Conservation (phyloP, 345 rosid species). For the Angophora floribunda region DNA sequence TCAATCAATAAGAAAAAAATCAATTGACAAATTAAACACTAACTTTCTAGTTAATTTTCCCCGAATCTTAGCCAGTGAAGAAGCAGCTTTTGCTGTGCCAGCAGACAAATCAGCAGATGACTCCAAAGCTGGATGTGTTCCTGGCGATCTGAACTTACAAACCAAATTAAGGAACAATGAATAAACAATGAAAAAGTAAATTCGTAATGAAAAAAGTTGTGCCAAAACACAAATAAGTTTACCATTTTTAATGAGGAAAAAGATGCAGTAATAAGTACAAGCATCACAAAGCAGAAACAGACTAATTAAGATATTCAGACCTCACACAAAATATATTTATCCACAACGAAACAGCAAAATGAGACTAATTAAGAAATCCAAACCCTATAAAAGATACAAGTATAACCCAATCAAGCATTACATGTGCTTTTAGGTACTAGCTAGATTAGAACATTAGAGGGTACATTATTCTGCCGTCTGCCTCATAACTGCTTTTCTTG, state of each 20-base stretch:
- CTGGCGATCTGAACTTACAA: not conserved
- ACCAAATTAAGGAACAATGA: not conserved
- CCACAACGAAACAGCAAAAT: not conserved
- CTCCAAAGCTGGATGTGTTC: not conserved
- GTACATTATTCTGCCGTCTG: not conserved
- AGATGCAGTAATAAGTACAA: not conserved
- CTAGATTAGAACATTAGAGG: not conserved
- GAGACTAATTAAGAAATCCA: not conserved
- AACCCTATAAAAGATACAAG: not conserved
- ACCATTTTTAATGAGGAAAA: not conserved
- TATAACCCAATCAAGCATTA: not conserved
- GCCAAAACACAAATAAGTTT: not conserved
- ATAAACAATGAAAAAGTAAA: not conserved
- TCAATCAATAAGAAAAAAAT: not conserved
- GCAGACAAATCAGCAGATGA: not conserved
- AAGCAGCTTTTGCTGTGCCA: conserved; percentile 21
- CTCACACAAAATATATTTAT: not conserved
- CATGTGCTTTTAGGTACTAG: not conserved
- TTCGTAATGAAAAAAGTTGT: not conserved
- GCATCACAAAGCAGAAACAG: not conserved
- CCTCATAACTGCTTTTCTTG: not conserved
- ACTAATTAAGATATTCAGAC: not conserved
- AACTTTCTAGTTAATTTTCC: conserved; percentile 85
- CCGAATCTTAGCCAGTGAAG: conserved; percentile 32
- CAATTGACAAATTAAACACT: not conserved